These are phyloP conservation scores for Phanerodontia chrysosporium DNA, from an alignment of 768 basidiomycete genomes.

Conservation along the genomic window DNA sequence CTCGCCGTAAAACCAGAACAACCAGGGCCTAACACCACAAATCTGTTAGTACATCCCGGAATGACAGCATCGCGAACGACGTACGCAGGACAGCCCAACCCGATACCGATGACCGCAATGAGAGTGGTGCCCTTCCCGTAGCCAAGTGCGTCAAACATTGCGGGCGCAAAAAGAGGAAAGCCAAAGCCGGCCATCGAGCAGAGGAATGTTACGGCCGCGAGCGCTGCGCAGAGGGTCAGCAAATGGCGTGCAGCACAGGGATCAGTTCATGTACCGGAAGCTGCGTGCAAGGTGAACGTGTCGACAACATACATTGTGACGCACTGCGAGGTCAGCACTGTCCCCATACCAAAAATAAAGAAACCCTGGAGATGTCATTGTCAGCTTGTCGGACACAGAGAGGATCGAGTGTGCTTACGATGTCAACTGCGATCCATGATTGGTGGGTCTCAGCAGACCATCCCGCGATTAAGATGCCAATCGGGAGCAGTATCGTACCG, in stretches of 20 bases:
- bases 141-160: conserved; percentile 60
- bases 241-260: conserved; percentile 19
- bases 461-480: conserved; percentile 64
- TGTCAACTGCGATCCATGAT: conserved; percentile 68
- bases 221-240: conserved; percentile 30
- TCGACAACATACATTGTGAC: conserved; percentile 69
- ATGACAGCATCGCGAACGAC: conserved; percentile 11
- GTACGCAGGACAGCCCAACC: conserved; percentile 55
- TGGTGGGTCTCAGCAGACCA: conserved; percentile 57
- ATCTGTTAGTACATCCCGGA: conserved; percentile 20
- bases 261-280: conserved; percentile 55
- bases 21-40: conserved; percentile 33
- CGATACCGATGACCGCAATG: conserved; percentile 45
- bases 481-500: conserved; percentile 53
- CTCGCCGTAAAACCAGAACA: conserved; percentile 41
- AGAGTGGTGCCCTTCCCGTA: conserved; percentile 67
- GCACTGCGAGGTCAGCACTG: conserved; percentile 56
- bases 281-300: conserved; percentile 59
- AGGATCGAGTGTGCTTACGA: conserved; percentile 36
- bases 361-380: conserved; percentile 41
- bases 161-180: conserved; percentile 70
- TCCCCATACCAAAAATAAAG: conserved; percentile 47
- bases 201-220: conserved; percentile 60
- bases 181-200: conserved; percentile 65
- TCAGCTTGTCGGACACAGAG: too few relatives aligned